Evolutionary conservation across 2,329 filamentous ascomycete genomes (phyloP).

Genomic region (Arthrinium phaeospermum): DNA sequence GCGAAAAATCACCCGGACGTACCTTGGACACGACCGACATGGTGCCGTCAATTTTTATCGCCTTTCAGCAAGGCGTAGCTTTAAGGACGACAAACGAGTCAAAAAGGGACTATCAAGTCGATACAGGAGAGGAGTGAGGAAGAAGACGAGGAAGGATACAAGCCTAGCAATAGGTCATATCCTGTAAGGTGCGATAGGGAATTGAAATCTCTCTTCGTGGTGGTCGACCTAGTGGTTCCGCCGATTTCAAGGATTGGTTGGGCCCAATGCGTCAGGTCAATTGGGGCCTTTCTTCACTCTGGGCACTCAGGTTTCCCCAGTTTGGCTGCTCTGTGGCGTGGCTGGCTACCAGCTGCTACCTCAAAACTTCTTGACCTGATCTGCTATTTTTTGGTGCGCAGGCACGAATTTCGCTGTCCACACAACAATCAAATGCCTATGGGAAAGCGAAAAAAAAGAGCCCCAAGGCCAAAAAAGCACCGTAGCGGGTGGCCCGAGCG

Average conservation of each 20-base stretch:
- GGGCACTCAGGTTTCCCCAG: not conserved
- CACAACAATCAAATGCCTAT: constrained; percentile 19
- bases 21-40: constrained; percentile 70
- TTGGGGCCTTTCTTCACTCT: constrained; percentile 15
- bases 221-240: constrained; percentile 15
- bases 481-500: constrained; percentile 3
- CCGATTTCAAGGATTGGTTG: constrained; percentile 17
- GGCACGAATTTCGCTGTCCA: constrained; percentile 9
- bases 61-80: constrained; percentile 56
- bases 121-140: constrained; percentile 31
- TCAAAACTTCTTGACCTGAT: constrained; percentile 10
- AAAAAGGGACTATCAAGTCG: constrained; percentile 26
- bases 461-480: not conserved
- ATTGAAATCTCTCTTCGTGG: constrained; percentile 18
- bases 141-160: constrained; percentile 37
- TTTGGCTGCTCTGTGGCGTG: constrained; percentile 1
- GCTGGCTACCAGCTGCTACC: constrained; percentile 13
- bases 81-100: constrained; percentile 36
- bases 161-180: constrained; percentile 43
- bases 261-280: constrained; percentile 2
- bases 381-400: constrained; percentile 18
- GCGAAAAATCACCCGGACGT: constrained; percentile 23
- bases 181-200: constrained; percentile 27
- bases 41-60: constrained; percentile 59
- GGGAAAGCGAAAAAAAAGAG: constrained; percentile 17